Conservation (phyloP, 768 basidiomycete species). For the Mrakia frigida region DNA sequence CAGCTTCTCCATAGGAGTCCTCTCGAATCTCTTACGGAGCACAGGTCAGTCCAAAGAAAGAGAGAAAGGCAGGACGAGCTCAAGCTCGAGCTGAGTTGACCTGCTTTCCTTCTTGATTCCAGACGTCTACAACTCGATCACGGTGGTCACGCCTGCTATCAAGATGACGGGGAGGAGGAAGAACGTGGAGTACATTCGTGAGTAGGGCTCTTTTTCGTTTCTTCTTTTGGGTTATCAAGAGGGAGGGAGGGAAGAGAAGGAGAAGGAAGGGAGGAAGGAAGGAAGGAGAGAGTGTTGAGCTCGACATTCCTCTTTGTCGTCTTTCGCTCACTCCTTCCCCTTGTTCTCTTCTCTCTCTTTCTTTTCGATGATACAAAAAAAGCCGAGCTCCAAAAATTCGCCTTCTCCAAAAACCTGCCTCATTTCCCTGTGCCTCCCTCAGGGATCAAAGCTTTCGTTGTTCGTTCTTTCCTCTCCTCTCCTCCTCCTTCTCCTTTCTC, state of each 20-base stretch:
- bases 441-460: slow-evolving; percentile 64
- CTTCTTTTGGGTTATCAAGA: slow-evolving; percentile 35
- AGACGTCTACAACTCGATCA: slow-evolving; percentile 73
- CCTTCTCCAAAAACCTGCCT: slow-evolving; percentile 53
- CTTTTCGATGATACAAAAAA: not conserved
- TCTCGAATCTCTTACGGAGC: slow-evolving; percentile 60
- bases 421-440: slow-evolving; percentile 59
- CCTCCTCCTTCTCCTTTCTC: slow-evolving; percentile 14
- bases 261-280: too few relatives aligned
- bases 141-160: slow-evolving; percentile 69
- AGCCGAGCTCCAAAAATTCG: slow-evolving; percentile 67
- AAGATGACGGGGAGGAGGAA: slow-evolving; percentile 59
- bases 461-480: slow-evolving; percentile 40
- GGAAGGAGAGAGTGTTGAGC: slow-evolving; percentile 23
- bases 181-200: slow-evolving; percentile 39
- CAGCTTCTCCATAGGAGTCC: slow-evolving; percentile 72
- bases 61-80: too few relatives aligned
- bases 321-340: not conserved
- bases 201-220: slow-evolving; percentile 53
- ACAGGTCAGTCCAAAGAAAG: slow-evolving; percentile 50
- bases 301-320: not conserved
- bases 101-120: not conserved
- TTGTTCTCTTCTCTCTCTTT: not conserved
- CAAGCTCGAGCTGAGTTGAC: not conserved
- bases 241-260: not conserved